Evolutionary conservation across 2,329 filamentous ascomycete species (phyloP).

Genomic region (Acrocalymma vagum): DNA sequence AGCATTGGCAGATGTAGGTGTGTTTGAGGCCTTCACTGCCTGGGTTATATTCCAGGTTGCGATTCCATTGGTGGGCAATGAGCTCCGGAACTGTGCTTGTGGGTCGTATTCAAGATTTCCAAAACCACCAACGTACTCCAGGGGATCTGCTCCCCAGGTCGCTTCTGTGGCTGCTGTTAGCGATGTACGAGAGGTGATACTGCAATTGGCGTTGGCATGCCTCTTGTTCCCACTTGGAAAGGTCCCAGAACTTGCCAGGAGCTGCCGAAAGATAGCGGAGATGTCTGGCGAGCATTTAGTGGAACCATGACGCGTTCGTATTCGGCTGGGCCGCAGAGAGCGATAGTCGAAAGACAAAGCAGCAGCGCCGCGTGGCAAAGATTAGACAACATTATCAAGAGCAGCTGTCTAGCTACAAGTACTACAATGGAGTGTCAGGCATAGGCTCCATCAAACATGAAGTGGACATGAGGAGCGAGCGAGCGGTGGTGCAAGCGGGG

Average conservation of each 20-base stretch:
- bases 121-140: slow-evolving; percentile 64
- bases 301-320: slow-evolving; percentile 26
- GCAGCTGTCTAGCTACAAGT: too few species aligned
- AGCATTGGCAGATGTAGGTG: slow-evolving; percentile 41
- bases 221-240: slow-evolving; percentile 67
- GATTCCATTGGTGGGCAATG: slow-evolving; percentile 59
- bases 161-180: slow-evolving; percentile 54
- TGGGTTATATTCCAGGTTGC: slow-evolving; percentile 57
- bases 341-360: slow-evolving; percentile 7
- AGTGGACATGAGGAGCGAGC: neutral
- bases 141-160: slow-evolving; percentile 66
- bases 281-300: slow-evolving; percentile 17
- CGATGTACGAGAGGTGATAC: slow-evolving; percentile 2
- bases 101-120: slow-evolving; percentile 53
- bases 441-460: too few species aligned
- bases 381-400: slow-evolving; percentile 5
- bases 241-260: slow-evolving; percentile 65
- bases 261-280: slow-evolving; percentile 40
- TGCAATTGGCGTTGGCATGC: slow-evolving; percentile 43
- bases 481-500: slow-evolving; percentile 15
- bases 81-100: slow-evolving; percentile 56
- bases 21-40: slow-evolving; percentile 38
- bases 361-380: neutral
- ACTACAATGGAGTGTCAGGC: too few species aligned
- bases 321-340: too few species aligned